Evolutionary conservation across 169 alveolate species (phyloP).

Genomic region (Plasmodium ovale): DNA sequence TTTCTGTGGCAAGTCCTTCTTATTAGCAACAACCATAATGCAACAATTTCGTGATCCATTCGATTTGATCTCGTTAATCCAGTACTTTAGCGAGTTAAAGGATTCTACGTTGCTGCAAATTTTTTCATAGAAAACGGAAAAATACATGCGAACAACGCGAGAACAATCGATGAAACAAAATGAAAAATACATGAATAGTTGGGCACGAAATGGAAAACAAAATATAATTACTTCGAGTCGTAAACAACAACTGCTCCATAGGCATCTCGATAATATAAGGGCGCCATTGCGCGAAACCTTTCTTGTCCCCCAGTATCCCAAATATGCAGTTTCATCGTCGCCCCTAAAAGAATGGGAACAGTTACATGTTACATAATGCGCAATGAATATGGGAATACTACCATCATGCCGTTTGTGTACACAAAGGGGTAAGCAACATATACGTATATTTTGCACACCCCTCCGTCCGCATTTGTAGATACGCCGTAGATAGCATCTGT

Average conservation of each 20-base stretch:
- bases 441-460: not conserved
- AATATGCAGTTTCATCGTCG: constrained; percentile 88
- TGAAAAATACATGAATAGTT: not conserved
- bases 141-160: not conserved
- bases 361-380: not conserved
- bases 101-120: constrained; percentile 73
- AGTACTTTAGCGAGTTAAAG: constrained; percentile 80
- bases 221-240: constrained; percentile 83
- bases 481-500: not conserved
- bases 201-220: constrained; percentile 23
- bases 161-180: not conserved
- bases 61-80: constrained; percentile 83
- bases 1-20: constrained; percentile 79
- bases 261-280: constrained; percentile 92
- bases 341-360: constrained; percentile 71
- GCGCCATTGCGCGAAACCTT: constrained; percentile 90
- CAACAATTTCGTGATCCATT: constrained; percentile 83
- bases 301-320: constrained; percentile 98
- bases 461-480: not conserved
- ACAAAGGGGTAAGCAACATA: not conserved
- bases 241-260: constrained; percentile 92
- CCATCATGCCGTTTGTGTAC: not conserved
- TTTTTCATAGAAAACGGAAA: not conserved
- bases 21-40: constrained; percentile 85
- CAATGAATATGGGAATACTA: not conserved